Percentiles rank a stretch among this genome's conserved stretches.
phyloP scores from a whole-genome alignment of 768 basidiomycete genomes.

The Naganishia vaughanmartiniae region DNA sequence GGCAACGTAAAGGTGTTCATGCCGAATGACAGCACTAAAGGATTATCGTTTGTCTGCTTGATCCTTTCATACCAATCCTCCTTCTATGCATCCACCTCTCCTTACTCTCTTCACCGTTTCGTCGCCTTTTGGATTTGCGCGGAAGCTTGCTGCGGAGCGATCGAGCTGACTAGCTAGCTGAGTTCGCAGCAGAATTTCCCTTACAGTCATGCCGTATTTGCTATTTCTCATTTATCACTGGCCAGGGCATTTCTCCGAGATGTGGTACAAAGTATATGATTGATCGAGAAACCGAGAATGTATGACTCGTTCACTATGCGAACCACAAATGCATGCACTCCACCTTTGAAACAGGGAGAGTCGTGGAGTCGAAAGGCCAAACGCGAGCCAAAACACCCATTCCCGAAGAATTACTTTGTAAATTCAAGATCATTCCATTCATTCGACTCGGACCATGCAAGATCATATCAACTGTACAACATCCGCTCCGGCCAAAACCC shows the following conservation, averaged over 20 bases:
- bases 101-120: neutral
- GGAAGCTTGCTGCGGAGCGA: slow-evolving; percentile 20
- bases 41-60: neutral
- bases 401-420: neutral
- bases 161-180: too few relatives aligned
- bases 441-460: neutral
- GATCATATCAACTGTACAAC: slow-evolving; percentile 1
- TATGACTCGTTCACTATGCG: too few relatives aligned
- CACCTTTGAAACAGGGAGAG: too few relatives aligned
- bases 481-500: neutral
- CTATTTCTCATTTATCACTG: too few relatives aligned
- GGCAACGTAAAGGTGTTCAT: neutral
- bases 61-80: neutral
- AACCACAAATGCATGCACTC: too few relatives aligned
- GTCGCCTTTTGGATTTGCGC: slow-evolving; percentile 1
- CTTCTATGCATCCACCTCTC: neutral
- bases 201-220: too few relatives aligned
- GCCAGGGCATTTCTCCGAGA: too few relatives aligned
- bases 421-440: slow-evolving; percentile 1
- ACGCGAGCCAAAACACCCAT: too few relatives aligned
- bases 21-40: neutral
- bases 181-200: neutral
- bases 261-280: too few relatives aligned
- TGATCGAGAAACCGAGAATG: too few relatives aligned
- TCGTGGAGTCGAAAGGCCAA: too few relatives aligned